These are phyloP conservation scores for Plasmodium cynomolgi DNA, from an alignment of 169 alveolate species.

Conservation along the genomic window DNA sequence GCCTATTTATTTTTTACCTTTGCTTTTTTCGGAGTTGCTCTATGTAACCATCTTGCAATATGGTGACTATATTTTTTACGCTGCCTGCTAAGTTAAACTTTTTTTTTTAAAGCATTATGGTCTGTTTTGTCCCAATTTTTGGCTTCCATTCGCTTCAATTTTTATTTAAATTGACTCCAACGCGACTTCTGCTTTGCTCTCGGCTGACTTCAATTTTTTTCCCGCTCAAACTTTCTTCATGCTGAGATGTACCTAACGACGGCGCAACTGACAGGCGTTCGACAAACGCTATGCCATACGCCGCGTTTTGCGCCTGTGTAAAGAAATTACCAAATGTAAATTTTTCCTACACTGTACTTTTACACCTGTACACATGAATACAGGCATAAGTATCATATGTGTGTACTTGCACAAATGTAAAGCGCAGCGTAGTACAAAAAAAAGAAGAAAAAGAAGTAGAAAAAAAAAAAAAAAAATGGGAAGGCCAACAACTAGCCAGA, in stretches of 20 bases:
- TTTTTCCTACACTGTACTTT: neutral
- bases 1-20: neutral
- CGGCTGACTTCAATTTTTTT: neutral
- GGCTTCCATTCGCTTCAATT: neutral
- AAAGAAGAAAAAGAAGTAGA: neutral
- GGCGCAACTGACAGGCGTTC: neutral
- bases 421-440: neutral
- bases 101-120: neutral
- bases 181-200: neutral
- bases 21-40: neutral
- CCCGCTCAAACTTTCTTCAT: neutral
- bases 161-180: neutral
- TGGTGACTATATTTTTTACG: neutral
- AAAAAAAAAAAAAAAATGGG: neutral
- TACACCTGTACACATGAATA: neutral
- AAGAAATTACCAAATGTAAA: neutral
- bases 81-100: neutral
- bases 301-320: neutral
- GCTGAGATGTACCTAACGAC: neutral
- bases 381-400: neutral
- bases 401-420: neutral
- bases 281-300: neutral
- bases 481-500: neutral
- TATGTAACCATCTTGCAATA: neutral
- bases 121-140: neutral